Base-by-base conservation (phyloP, 768 basidiomycete genomes). In the Naganishia randhawae region DNA sequence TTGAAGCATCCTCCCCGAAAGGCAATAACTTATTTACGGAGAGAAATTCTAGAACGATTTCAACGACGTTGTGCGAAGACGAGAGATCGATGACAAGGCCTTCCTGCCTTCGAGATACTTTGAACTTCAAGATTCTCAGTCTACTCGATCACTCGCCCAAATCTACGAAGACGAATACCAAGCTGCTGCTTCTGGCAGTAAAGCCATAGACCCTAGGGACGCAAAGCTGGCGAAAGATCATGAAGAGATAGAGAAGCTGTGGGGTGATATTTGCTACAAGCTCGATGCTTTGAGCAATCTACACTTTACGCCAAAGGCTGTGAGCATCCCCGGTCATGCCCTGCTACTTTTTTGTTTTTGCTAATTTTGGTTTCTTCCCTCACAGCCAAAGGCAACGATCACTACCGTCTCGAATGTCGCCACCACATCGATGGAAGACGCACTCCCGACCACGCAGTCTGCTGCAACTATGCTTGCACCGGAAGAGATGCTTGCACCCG, bases 141-240 rank as follows among this genome's bases (percentile, higher is more conserved):
- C 91, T 9, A 83, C 86, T 4, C 89, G 91, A 77, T 93, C 91
- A 0, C 85, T 99, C 52, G 94, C 93, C 16, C 90, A 98, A 81
- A 90, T 99, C 45, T 98, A 98, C 80, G 96, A 96, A 77, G 88
- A 90, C 52, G 94, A 94, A 67, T 99, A 89, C 78, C 83, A 87
- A 42, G 86, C 88, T 7, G 85, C 85, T 39, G 85, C 87, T 71
- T 81, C 83, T 0, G 86, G 85, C 16, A 85, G 83, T 16, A 78
- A 82, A 2, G 77, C 81, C 16, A 81, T 81, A 0, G 89, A 92
- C 72, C 90, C 94, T 73, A 84, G 92, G 8, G 94, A 98, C 72
- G 92, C 89, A 22, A 93, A 91, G 78, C 82, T 97, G 41, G 82
- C 84, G 75, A 89, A 90, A 75, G 91, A 96, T 78, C 95, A 97